Base-by-base conservation (phyloP, 2,329 filamentous ascomycete species). In the Fusarium brachygibbosum region DNA sequence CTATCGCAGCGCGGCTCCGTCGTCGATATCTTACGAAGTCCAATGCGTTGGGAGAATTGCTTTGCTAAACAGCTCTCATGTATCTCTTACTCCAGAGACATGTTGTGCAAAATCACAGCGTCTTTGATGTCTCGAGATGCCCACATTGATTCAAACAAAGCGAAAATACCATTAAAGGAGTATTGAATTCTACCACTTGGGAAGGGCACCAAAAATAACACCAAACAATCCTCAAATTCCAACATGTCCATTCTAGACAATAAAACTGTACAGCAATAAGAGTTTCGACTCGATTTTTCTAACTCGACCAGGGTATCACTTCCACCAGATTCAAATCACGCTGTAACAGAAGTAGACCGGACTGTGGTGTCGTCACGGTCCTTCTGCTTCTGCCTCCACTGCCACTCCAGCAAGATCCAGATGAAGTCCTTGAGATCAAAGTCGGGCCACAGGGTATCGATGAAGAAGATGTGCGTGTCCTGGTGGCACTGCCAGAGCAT, bases 401-500 rank as follows among this genome's bases (percentile, higher is more conserved):
- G 88, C 95, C 96, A 99, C 78, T 97, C 94, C 49, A 98, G 84
- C 55, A 99, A 82, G 23, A 99, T 94, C 11, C 95, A 96, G 19
- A 99, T 80, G 79, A 98, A 98, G 62, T 94, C 88, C 90, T 94
- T 95, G 6, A 99, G 85, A 77, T 97, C 94, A 74, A 99, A 98
- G 68, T 98, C 93, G 3, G 96, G 96, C 96, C 96, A 99, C 66
- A 97, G 84, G 69, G 93, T 96, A 74, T 97, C 88, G 58, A 98
- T 82, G 77, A 98, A 99, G 63, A 97, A 93, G 69, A 99, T 91
- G 63, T 97, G 92, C 0, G 96, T 98, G 68, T 95, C 86, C 76
- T 97, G 89, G 76, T 98, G 94, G 74, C 93, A 96, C 80, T 99
- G 96, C 96, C 96, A 99, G 34, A 99, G 89, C 94, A 99, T 96